Evolutionary conservation across 495 filamentous ascomycete genomes (phyloP), one percentile per base, ranked within the genome.

Genomic region (Corynascus novoguineensis): DNA sequence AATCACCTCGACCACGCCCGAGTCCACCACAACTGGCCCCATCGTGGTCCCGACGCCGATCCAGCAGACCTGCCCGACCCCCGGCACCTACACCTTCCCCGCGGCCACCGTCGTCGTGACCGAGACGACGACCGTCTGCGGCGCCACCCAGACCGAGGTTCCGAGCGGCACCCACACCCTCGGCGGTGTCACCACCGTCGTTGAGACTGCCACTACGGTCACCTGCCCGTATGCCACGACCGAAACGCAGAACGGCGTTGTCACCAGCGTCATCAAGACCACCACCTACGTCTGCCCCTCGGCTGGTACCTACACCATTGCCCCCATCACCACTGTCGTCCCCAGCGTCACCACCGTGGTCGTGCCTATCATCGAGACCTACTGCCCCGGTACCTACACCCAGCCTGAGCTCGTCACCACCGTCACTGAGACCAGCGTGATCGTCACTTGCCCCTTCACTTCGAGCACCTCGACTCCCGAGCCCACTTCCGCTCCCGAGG

Each of bases 271-370:
- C 65, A 81, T 87, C 66, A 78, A 79, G 72, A 84, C 79, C 63
- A 87, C 85, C 64, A 87, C 85, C 64, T 90, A 86, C 70, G 81
- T 85, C 64, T 91, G 87, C 85, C 86, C 89, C 62, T 75, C 75
- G 40, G 77, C 88, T 68, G 88, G 88, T 71, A 90, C 86, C 54
- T 92, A 92, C 78, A 90, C 85, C 68, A 85, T 92, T 64, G 85
- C 81, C 61, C 86, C 86, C 24, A 79, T 78, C 67, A 87, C 85
- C 65, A 86, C 83, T 55, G 78, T 81, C 46, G 73, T 77, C 50
- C 64, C 72, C 31, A 72, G 77, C 61, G 76, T 73, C 55, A 81
- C 81, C 61, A 80, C 80, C 29, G 65, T 83, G 42, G 81, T 86
- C 60, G 82, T 86, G 74, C 87, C 88, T 11, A 82, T 80, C 50